phyloP scores from a whole-genome alignment of 2,329 filamentous ascomycete genomes.

The Claviceps digitariae region DNA sequence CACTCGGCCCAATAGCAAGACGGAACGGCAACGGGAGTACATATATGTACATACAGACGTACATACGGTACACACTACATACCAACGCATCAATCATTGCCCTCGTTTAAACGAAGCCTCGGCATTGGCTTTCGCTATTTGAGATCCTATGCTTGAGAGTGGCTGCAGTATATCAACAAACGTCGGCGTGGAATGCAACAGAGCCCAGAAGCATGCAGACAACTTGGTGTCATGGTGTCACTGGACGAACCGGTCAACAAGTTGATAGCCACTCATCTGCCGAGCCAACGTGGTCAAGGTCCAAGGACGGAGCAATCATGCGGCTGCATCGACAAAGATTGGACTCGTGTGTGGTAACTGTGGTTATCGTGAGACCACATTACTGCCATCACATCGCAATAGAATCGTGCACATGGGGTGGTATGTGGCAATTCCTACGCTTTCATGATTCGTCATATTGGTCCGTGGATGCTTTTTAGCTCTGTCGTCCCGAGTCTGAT shows the following conservation, averaged over 20 bases:
- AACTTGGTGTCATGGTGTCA: not conserved
- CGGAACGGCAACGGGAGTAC: not conserved
- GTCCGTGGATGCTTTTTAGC: not conserved
- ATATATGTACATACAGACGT: not conserved
- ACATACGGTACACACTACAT: not conserved
- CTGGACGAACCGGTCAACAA: not conserved
- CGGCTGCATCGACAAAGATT: not conserved
- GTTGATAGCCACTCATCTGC: not conserved
- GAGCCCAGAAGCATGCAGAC: not conserved
- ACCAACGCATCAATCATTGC: too few species aligned
- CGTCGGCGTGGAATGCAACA: not conserved
- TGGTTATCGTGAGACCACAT: not conserved
- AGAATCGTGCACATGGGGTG: not conserved
- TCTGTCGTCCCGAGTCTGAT: too few species aligned
- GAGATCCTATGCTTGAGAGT: not conserved
- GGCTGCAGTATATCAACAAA: not conserved
- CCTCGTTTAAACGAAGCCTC: not conserved
- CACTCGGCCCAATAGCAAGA: not conserved
- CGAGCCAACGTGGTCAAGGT: not conserved
- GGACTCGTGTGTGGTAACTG: not conserved
- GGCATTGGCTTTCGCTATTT: not conserved
- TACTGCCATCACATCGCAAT: not conserved
- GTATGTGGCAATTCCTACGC: not conserved
- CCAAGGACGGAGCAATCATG: not conserved
- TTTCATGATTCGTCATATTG: not conserved